A percentile compares a stretch with the other conserved stretches of the same genome.
Evolutionary conservation across 202 grass and related monocot genomes (phyloP).

Genomic region (Alloteropsis angusta): DNA sequence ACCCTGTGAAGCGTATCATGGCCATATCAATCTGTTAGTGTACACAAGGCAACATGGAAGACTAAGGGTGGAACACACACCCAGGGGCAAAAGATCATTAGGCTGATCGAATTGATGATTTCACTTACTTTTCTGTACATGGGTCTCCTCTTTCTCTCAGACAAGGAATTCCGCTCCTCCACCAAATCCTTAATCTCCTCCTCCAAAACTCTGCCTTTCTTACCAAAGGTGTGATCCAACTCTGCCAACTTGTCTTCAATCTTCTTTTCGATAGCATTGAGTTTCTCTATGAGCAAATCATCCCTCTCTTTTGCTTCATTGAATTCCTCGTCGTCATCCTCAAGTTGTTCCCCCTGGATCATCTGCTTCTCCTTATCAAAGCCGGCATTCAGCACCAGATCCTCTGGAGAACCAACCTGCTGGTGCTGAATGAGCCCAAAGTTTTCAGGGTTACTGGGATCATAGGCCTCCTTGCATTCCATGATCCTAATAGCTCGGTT

Average conservation of each 20-base stretch:
- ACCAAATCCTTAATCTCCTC: slow-evolving; percentile 77
- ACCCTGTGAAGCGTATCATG: slow-evolving; percentile 41
- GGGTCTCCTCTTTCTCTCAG: slow-evolving; percentile 72
- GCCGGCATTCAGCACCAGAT: slow-evolving; percentile 51
- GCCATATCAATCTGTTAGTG: neutral
- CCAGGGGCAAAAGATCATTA: neutral
- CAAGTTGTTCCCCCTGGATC: slow-evolving; percentile 44
- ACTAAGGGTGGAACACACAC: neutral
- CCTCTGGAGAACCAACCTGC: slow-evolving; percentile 65
- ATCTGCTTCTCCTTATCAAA: slow-evolving; percentile 76
- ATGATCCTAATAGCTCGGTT: slow-evolving; percentile 75
- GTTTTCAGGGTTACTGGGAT: slow-evolving; percentile 72
- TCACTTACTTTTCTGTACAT: slow-evolving; percentile 86
- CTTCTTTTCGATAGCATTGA: slow-evolving; percentile 79
- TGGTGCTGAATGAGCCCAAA: slow-evolving; percentile 82
- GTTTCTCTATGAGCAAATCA: slow-evolving; percentile 65
- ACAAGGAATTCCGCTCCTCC: slow-evolving; percentile 66
- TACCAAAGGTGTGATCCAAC: slow-evolving; percentile 85
- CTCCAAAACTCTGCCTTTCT: slow-evolving; percentile 79
- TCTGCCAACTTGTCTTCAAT: slow-evolving; percentile 55
- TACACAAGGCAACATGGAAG: neutral
- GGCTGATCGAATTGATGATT: neutral
- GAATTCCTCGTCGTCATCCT: slow-evolving; percentile 57
- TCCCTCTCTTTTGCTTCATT: slow-evolving; percentile 68
- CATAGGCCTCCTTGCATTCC: slow-evolving; percentile 81